A percentile compares a stretch with the other conserved stretches of the same genome.
Conservation (phyloP, 2,329 filamentous ascomycete genomes). For the Hymenoscyphus salicellus region DNA sequence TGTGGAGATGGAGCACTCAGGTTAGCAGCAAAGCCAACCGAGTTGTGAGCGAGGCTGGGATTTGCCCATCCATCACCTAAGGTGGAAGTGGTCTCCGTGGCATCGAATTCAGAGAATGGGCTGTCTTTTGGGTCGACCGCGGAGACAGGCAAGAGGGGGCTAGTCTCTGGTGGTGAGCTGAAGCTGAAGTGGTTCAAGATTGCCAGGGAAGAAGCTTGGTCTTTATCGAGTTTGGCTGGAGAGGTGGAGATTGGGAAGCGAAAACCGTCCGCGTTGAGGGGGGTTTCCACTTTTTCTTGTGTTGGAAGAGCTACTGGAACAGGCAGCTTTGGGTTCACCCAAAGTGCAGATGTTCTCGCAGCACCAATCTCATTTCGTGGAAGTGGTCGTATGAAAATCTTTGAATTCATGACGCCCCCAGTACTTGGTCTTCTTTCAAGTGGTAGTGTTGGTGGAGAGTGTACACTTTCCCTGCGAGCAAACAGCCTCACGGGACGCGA, state of each 20-base stretch:
- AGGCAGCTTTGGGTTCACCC: background rate
- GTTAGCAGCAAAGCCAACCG: background rate
- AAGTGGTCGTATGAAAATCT: background rate
- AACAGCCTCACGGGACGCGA: background rate
- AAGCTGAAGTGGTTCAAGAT: background rate
- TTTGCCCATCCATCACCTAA: background rate
- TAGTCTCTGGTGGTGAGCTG: background rate
- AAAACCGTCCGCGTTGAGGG: background rate
- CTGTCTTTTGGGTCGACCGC: background rate
- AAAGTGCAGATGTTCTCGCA: background rate
- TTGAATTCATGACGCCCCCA: conserved; percentile 1
- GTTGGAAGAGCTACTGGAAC: background rate
- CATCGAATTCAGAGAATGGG: background rate
- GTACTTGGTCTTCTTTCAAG: background rate
- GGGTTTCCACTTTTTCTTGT: background rate
- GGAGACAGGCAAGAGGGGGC: background rate
- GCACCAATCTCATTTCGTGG: background rate
- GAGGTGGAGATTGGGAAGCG: background rate
- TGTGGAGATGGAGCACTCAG: background rate
- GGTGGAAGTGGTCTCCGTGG: background rate
- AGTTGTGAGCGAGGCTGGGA: background rate
- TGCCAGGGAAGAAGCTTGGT: background rate
- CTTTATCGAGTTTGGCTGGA: background rate
- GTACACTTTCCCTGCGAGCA: background rate
- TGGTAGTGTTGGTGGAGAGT: background rate